These are phyloP conservation scores for Candida dajiaensis DNA, from an alignment of 805 yeast genomes.

Conservation along the genomic window DNA sequence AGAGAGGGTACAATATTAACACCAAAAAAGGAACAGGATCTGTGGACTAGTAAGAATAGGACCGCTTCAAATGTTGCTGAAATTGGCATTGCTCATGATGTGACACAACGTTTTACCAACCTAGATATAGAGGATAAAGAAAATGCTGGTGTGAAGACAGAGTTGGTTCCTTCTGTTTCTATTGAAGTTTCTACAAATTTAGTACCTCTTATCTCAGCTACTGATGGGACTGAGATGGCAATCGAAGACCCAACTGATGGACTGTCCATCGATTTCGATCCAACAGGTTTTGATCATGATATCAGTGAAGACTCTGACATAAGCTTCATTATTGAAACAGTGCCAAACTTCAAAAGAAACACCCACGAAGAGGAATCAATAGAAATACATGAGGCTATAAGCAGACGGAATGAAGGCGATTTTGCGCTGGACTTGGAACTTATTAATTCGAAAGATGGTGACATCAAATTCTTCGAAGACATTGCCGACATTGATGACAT, in stretches of 20 bases:
- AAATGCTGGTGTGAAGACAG: neutral
- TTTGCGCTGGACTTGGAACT: neutral
- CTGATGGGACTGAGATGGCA: neutral
- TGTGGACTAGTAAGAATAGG: neutral
- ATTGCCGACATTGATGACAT: conserved; percentile 8
- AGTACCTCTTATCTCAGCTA: neutral
- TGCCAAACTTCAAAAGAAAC: neutral
- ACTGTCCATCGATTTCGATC: neutral
- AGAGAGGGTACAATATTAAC: neutral
- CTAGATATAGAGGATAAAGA: neutral
- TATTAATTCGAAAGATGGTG: conserved; percentile 7
- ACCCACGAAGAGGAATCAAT: neutral
- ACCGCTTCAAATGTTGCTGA: neutral
- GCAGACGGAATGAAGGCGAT: neutral
- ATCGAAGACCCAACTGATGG: neutral
- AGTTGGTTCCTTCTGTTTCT: neutral
- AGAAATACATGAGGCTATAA: neutral
- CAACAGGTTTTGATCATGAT: neutral
- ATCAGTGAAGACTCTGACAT: neutral
- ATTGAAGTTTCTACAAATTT: neutral
- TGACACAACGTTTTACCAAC: neutral
- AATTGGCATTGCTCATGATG: neutral
- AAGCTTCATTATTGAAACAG: neutral
- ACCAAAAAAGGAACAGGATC: neutral
- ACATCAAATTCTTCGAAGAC: conserved; percentile 12